Base-by-base conservation (phyloP, 192 early-diverging fungal genomes). In the Coemansia sp. region DNA sequence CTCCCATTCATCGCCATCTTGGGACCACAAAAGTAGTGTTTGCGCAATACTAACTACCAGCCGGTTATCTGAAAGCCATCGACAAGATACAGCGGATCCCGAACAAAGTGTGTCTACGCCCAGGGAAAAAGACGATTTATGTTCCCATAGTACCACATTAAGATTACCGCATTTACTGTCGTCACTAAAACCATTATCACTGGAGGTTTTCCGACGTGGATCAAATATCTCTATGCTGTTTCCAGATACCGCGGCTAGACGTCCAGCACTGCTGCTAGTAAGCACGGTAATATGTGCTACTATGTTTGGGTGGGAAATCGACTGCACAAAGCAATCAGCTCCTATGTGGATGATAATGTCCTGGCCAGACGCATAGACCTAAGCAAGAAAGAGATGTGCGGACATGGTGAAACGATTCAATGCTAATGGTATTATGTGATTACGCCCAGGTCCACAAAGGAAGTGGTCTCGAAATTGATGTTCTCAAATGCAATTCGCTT, bases 331-430 rank as follows among this genome's bases (percentile, higher is more conserved):
- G 19, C 32, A 57, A 10, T 61, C 69, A 12, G 43, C 21, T 21
- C 41, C 49, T 12, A 66, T 52, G 55, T 82, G 66, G n/a, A 82
- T 46, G 19, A 82, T 63, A 41, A 82, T 46, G 21, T 74, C 75
- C 19, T 71, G 57, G n/a, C 80, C 80, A 4, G 80, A 82, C 9
- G 71, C 80, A 61, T 82, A 77, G 5, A 55, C 65, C 79, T 82
- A 80, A 59, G 26, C 42, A 59, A 13, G 37, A 41, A 48, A 48
- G 6, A 12, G 13, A 45, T 12, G 13, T 12, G 43, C 13, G 43
- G 43, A 45, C 2, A 45, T 45, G 13, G 43, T 45, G 43, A 15
- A 12, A 1, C 8, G 10, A 26, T 26, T 26, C 21, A 54, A 54
- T 10, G 10, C 4, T 9, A 22, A 1, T 22, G 32, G 32, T 32